Evolutionary conservation across 2,329 filamentous ascomycete genomes (phyloP).

Genomic region (Trichoderma koningiopsis): DNA sequence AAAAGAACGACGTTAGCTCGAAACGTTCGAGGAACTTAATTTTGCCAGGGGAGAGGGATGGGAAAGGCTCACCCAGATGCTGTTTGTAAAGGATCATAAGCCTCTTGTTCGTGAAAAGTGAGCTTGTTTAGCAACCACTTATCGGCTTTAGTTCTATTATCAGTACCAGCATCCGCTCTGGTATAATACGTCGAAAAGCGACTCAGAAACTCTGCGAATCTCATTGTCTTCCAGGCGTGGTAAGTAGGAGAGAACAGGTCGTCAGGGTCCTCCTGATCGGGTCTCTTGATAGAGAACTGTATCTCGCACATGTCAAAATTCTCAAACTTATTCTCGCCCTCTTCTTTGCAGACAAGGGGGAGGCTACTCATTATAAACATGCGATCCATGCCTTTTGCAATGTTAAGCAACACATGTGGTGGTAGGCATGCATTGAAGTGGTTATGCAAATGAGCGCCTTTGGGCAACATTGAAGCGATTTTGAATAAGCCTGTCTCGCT

Average conservation of each 20-base stretch:
- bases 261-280: conserved; percentile 40
- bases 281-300: conserved; percentile 58
- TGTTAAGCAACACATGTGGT: conserved; percentile 59
- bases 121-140: conserved; percentile 66
- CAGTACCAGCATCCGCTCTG: conserved; percentile 37
- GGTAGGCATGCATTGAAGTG: conserved; percentile 77
- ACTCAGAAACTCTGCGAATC: conserved; percentile 45
- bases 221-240: conserved; percentile 47
- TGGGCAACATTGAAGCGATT: conserved; percentile 63
- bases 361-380: conserved; percentile 69
- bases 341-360: conserved; percentile 44
- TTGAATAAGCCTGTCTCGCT: conserved; percentile 58
- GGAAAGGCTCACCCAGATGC: conserved; percentile 52
- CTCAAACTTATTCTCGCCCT: conserved; percentile 38
- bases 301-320: conserved; percentile 60
- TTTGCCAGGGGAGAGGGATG: no score
- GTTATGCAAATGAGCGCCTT: conserved; percentile 72
- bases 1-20: background rate
- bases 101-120: conserved; percentile 62
- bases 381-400: conserved; percentile 56
- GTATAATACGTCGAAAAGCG: conserved; percentile 37
- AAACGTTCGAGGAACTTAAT: background rate
- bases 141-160: conserved; percentile 31
- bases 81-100: conserved; percentile 55
- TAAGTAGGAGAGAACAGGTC: conserved; percentile 56